Base-by-base conservation (phyloP, 202 grass and related monocot species). In the Carex sylvatica region DNA sequence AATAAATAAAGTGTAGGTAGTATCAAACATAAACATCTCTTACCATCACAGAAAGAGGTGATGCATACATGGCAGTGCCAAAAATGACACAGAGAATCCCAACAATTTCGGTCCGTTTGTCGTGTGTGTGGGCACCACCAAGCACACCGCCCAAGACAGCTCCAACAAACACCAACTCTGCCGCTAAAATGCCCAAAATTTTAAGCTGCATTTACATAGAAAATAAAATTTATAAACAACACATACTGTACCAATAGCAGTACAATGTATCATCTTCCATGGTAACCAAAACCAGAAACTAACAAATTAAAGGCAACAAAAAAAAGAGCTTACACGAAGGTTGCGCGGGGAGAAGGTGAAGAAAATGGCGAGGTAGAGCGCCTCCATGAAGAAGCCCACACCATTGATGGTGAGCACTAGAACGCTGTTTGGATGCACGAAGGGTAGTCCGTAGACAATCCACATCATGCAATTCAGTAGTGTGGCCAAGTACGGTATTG, bases 371-470 rank as follows among this genome's bases (percentile, higher is more conserved):
- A 97, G 78, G 87, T 97, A 97, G 16, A 38, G 0, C 18, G 40
- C 74, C 85, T 97, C 91, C 15, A 97, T 44, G 62, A 84, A 33
- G 26, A 97, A 60, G 5, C 93, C 93, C 33, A 88, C 55, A 65
- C 88, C 85, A 31, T 97, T 97, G 54, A 97, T 93, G 73, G 93
- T 93, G 88, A 86, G 69, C 35, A 97, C 89, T 15, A 93, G 91
- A 47, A 89, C 74, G 72, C 90, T 93, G 71, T 97, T 87, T 4
- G 88, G 93, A 79, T 91, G 90, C 5, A 96, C 90, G 53, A 96
- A 0, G 20, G 93, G 90, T 52, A 96, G 6, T 24, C 93, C 93
- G 6, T 96, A 96, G 74, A 96, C 83, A 14, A 96, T 82, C 93
- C 90, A 93, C 0, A 97, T 71, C 88, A 79, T 82, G 82, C 93